Evolutionary conservation across 352 stramenopile genomes (phyloP).

Genomic region (Phytopythium aichiense): DNA sequence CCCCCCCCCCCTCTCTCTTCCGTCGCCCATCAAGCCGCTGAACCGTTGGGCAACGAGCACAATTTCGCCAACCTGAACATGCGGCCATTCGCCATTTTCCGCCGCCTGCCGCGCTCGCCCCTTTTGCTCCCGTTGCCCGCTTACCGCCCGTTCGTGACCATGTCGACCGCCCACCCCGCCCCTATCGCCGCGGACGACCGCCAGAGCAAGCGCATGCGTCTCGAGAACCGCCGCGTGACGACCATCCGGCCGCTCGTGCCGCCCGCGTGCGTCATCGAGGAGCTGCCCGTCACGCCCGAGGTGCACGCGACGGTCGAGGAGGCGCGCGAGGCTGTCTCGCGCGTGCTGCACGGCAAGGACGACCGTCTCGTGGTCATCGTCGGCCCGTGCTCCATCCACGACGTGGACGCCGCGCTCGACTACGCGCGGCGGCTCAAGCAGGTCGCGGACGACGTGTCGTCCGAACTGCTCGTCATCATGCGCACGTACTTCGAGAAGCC

Average conservation of each 20-base stretch:
- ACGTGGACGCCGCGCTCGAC: slow-evolving; percentile 67
- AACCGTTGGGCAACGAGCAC: background rate
- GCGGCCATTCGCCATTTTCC: slow-evolving; percentile 6
- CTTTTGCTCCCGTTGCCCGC: background rate
- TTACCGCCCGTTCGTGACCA: slow-evolving; percentile 10
- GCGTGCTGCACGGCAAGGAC: slow-evolving; percentile 59
- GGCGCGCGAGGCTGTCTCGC: slow-evolving; percentile 45
- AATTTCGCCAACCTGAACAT: background rate
- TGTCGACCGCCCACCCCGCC: slow-evolving; percentile 21
- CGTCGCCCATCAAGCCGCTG: background rate
- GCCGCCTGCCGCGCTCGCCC: background rate
- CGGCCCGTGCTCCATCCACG: slow-evolving; percentile 81
- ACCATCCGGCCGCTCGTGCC: slow-evolving; percentile 70
- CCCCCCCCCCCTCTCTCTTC: background rate
- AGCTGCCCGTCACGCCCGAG: slow-evolving; percentile 62
- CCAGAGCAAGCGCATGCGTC: slow-evolving; percentile 55
- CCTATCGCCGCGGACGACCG: slow-evolving; percentile 24
- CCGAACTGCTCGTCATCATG: slow-evolving; percentile 81
- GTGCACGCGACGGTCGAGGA: slow-evolving; percentile 63
- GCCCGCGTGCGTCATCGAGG: slow-evolving; percentile 63
- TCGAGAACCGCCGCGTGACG: slow-evolving; percentile 66
- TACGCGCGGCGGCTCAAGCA: slow-evolving; percentile 62
- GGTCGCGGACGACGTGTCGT: slow-evolving; percentile 47
- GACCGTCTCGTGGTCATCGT: slow-evolving; percentile 75
- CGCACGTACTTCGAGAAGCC: slow-evolving; percentile 88